Conservation (phyloP, 2,329 filamentous ascomycete genomes). For the Gyromitra esculenta region DNA sequence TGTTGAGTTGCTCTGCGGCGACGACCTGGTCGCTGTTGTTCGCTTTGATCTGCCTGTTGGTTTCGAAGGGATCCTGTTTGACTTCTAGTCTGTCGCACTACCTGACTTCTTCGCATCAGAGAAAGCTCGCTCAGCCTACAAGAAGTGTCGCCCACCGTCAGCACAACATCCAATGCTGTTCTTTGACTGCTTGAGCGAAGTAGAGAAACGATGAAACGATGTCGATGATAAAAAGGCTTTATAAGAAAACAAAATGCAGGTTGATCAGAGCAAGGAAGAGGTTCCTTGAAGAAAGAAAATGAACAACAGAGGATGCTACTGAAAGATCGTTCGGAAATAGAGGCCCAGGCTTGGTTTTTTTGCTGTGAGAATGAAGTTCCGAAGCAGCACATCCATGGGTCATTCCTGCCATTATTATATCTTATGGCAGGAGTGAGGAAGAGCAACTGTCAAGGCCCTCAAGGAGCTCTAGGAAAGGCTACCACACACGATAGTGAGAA, state of each 20-base stretch:
- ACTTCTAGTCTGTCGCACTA: constrained; percentile 52
- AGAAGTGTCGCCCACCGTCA: constrained; percentile 52
- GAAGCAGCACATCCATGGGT: constrained; percentile 44
- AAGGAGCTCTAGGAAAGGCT: constrained; percentile 36
- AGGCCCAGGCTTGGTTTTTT: constrained; percentile 22
- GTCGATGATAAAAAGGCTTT: constrained; percentile 34
- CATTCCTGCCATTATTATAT: constrained; percentile 51
- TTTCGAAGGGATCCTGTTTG: constrained; percentile 49
- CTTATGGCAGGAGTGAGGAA: constrained; percentile 42
- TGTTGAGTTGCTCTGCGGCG: constrained; percentile 43
- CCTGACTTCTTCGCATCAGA: constrained; percentile 54
- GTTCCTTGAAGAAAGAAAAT: constrained; percentile 28
- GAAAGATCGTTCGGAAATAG: constrained; percentile 31
- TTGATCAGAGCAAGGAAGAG: constrained; percentile 37
- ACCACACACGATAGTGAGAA: constrained; percentile 47
- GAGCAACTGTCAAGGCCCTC: constrained; percentile 14
- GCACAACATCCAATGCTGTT: constrained; percentile 48
- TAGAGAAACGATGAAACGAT: constrained; percentile 46
- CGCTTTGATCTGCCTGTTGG: constrained; percentile 50
- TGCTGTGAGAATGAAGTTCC: constrained; percentile 41
- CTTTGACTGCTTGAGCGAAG: constrained; percentile 27
- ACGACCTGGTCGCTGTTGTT: constrained; percentile 49
- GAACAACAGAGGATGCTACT: constrained; percentile 44
- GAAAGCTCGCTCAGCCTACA: constrained; percentile 49
- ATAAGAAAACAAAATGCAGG: constrained; percentile 45